A percentile compares a stretch with the other conserved stretches of the same genome.
Conservation (phyloP, 352 stramenopile species). For the Globisporangium recalcitrans region DNA sequence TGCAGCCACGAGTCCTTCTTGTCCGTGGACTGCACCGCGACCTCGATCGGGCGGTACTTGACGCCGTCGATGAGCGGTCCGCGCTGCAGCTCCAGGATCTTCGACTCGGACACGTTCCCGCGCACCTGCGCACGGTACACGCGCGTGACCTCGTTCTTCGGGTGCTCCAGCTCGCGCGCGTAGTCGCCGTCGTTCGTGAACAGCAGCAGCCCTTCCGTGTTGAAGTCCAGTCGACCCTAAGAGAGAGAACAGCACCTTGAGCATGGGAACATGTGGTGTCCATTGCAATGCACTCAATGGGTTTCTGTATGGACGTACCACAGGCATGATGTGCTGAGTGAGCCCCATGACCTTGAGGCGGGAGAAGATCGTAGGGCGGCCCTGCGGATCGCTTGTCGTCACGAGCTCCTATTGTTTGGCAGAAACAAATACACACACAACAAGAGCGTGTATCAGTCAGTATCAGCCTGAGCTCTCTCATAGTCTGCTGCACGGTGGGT, state of each 20-base stretch:
- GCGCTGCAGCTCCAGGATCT: slow-evolving; percentile 69
- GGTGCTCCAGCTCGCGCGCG: slow-evolving; percentile 84
- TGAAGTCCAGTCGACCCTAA: slow-evolving; percentile 88
- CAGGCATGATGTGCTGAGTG: slow-evolving; percentile 82
- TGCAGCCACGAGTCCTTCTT: slow-evolving; percentile 89
- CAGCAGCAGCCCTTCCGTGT: slow-evolving; percentile 90
- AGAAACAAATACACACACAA: neutral
- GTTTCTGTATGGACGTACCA: slow-evolving; percentile 41
- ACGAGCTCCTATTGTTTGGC: slow-evolving; percentile 54
- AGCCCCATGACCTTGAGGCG: slow-evolving; percentile 79
- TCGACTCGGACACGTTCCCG: slow-evolving; percentile 71
- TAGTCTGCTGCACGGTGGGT: neutral
- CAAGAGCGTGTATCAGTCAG: neutral
- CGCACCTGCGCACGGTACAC: slow-evolving; percentile 85
- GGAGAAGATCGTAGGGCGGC: slow-evolving; percentile 85
- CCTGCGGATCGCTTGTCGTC: slow-evolving; percentile 70
- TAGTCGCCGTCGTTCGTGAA: slow-evolving; percentile 91
- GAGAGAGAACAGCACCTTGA: too few relatives aligned
- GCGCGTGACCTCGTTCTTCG: slow-evolving; percentile 61
- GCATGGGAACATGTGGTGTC: too few relatives aligned
- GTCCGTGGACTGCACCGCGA: slow-evolving; percentile 68
- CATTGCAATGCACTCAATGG: too few relatives aligned
- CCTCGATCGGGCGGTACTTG: slow-evolving; percentile 74
- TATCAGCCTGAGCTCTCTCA: neutral
- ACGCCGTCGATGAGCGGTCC: slow-evolving; percentile 79